phyloP scores from a whole-genome alignment of 768 basidiomycete genomes.

The Mycena filopes region DNA sequence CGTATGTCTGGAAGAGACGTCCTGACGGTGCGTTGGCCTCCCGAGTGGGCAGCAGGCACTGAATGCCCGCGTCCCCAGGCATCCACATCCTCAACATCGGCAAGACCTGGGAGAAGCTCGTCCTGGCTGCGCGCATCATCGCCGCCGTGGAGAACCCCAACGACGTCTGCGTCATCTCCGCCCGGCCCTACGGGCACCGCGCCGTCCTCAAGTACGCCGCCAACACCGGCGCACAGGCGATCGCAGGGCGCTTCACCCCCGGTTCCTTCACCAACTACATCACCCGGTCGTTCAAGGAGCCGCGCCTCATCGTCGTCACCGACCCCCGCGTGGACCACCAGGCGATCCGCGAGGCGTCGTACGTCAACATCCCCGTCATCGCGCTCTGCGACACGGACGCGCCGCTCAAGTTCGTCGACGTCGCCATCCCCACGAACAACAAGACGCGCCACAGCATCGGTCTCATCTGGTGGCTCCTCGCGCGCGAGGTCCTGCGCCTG shows the following conservation, averaged over 20 bases:
- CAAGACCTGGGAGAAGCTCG: conserved; percentile 99
- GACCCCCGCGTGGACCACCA: conserved; percentile 99
- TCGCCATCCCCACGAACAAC: conserved; percentile 99
- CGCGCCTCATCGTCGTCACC: conserved; percentile 97
- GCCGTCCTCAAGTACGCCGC: conserved; percentile 98
- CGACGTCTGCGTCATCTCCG: conserved; percentile 98
- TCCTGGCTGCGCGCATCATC: conserved; percentile 96
- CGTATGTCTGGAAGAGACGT: conserved; percentile 98
- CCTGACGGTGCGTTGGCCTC: conserved; percentile 78
- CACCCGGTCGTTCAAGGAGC: conserved; percentile 99
- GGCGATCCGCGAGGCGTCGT: conserved; percentile 99
- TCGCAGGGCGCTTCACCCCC: conserved; percentile 99
- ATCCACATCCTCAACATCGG: conserved; percentile 98
- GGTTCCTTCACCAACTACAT: conserved; percentile 99
- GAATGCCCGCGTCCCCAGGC: conserved; percentile 63
- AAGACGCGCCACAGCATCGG: conserved; percentile 98
- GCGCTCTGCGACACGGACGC: conserved; percentile 99
- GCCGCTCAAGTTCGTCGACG: conserved; percentile 96
- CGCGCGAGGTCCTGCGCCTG: conserved; percentile 96
- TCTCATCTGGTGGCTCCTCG: conserved; percentile 97
- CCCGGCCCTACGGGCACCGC: conserved; percentile 98
- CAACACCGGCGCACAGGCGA: conserved; percentile 98
- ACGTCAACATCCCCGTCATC: conserved; percentile 99
- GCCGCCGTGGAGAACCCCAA: conserved; percentile 98
- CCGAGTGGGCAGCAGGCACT: conserved; percentile 8